phyloP scores from a whole-genome alignment of 108 stramenopile genomes.

The Conticribra guillardii region DNA sequence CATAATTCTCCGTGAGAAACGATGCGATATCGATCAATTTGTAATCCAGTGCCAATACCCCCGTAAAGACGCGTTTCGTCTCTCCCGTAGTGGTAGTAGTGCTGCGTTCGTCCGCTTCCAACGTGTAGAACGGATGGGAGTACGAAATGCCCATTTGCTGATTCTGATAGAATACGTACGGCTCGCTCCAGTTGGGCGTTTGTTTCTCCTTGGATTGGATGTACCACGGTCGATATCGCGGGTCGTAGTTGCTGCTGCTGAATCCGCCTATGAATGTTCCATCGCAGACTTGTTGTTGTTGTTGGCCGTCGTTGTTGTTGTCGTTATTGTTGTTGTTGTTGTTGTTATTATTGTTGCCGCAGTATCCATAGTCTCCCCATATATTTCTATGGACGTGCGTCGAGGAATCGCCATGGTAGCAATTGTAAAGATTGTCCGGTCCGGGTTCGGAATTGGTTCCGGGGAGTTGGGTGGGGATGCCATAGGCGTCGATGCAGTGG shows the following conservation, averaged over 20 bases:
- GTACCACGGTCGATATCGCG: conserved; percentile 53
- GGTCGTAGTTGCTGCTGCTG: conserved; percentile 38
- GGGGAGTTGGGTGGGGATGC: conserved; percentile 39
- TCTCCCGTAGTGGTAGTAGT: too few species aligned
- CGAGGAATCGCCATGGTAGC: not conserved
- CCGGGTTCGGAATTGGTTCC: conserved; percentile 2
- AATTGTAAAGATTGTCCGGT: conserved; percentile 3
- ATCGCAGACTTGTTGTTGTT: conserved; percentile 15
- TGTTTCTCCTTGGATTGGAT: conserved; percentile 34
- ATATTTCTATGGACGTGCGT: conserved; percentile 2
- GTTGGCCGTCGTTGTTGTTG: not conserved
- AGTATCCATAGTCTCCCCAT: conserved; percentile 17
- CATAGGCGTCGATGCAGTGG: conserved; percentile 31
- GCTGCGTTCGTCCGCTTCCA: conserved; percentile 18
- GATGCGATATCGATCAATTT: conserved; percentile 23
- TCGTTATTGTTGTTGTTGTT: conserved; percentile 11
- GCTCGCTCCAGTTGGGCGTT: conserved; percentile 38
- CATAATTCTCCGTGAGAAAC: conserved; percentile 36
- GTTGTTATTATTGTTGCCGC: conserved; percentile 18
- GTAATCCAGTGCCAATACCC: conserved; percentile 54
- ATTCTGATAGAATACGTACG: conserved; percentile 42
- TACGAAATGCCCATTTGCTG: conserved; percentile 46
- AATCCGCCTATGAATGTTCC: conserved; percentile 53
- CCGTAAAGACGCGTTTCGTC: conserved; percentile 32
- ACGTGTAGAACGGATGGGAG: conserved; percentile 37